Percentiles rank a stretch among this genome's conserved stretches.
phyloP scores from a whole-genome alignment of 75 land plant genomes.

The Isoetes taiwanensis region DNA sequence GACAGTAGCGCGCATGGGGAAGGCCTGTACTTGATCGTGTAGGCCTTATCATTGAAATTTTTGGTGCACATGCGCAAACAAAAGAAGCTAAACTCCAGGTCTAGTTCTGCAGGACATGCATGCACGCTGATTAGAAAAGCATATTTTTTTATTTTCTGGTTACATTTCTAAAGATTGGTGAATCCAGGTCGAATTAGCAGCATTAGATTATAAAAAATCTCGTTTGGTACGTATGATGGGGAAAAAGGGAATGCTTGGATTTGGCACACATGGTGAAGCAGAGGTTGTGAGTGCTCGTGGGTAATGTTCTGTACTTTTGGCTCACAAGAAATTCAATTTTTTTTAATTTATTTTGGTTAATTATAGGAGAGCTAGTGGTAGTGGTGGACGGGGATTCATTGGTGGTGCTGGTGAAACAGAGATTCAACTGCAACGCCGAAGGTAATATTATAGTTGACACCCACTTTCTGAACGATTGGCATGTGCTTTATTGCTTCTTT shows the following conservation, averaged over 20 bases:
- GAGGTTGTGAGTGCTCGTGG: conserved; percentile 98
- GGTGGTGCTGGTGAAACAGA: conserved; percentile 99
- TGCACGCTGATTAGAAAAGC: not conserved
- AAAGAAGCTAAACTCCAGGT: conserved; percentile 98
- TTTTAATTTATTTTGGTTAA: too few relatives aligned
- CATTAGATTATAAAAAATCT: conserved; percentile 71
- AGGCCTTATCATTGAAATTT: conserved; percentile 92
- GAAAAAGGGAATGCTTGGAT: conserved; percentile 54
- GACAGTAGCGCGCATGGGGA: conserved; percentile 64
- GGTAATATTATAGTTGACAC: conserved; percentile 42
- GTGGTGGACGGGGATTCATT: conserved; percentile 58
- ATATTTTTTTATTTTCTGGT: too few relatives aligned
- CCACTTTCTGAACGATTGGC: too few relatives aligned
- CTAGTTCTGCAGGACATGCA: not conserved
- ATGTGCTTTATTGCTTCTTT: too few relatives aligned
- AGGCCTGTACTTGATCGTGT: conserved; percentile 92
- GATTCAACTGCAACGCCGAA: conserved; percentile 80
- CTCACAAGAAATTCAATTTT: not conserved
- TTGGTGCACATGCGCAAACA: conserved; percentile 93
- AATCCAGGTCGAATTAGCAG: conserved; percentile 79
- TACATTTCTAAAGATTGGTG: not conserved
- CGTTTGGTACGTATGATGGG: conserved; percentile 77
- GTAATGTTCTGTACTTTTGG: conserved; percentile 26
- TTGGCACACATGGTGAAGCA: conserved; percentile 67
- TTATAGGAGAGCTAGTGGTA: conserved; percentile 76